phyloP scores from a whole-genome alignment of 1,139 yeast species.

The Hansenula anomala region DNA sequence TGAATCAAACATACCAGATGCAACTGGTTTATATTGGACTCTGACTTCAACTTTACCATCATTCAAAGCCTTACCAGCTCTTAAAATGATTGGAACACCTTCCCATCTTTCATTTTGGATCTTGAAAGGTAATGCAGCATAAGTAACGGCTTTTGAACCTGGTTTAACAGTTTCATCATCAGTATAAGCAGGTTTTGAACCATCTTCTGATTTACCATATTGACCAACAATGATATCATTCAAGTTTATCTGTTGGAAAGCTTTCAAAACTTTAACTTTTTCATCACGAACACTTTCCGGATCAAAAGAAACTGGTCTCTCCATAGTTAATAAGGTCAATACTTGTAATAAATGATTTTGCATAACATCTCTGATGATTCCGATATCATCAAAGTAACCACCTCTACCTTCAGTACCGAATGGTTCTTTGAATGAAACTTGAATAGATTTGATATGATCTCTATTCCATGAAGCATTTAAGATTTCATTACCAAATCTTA shows the following conservation, averaged over 20 bases:
- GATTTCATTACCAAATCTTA: slow-evolving; percentile 87
- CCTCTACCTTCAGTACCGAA: slow-evolving; percentile 99
- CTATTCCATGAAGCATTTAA: slow-evolving; percentile 85
- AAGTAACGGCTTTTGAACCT: slow-evolving; percentile 84
- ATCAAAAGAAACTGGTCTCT: slow-evolving; percentile 83
- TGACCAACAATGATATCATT: slow-evolving; percentile 82
- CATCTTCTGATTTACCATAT: slow-evolving; percentile 79
- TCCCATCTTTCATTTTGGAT: slow-evolving; percentile 96
- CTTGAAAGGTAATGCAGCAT: slow-evolving; percentile 75
- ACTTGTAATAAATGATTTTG: slow-evolving; percentile 96
- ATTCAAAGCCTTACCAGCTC: slow-evolving; percentile 96
- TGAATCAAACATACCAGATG: slow-evolving; percentile 74
- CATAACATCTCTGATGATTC: slow-evolving; percentile 96
- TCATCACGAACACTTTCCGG: slow-evolving; percentile 96
- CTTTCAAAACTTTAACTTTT: slow-evolving; percentile 86
- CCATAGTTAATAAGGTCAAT: slow-evolving; percentile 89
- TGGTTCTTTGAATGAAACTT: slow-evolving; percentile 90
- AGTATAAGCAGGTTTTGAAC: slow-evolving; percentile 80
- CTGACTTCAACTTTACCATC: slow-evolving; percentile 93
- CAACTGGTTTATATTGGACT: slow-evolving; percentile 84
- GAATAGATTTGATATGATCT: slow-evolving; percentile 71
- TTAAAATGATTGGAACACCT: slow-evolving; percentile 91
- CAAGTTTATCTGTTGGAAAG: slow-evolving; percentile 63
- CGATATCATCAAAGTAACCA: slow-evolving; percentile 92
- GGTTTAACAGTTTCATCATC: slow-evolving; percentile 90